Conservation (phyloP, 2,329 filamentous ascomycete genomes). For the Endocalyx cinctus region DNA sequence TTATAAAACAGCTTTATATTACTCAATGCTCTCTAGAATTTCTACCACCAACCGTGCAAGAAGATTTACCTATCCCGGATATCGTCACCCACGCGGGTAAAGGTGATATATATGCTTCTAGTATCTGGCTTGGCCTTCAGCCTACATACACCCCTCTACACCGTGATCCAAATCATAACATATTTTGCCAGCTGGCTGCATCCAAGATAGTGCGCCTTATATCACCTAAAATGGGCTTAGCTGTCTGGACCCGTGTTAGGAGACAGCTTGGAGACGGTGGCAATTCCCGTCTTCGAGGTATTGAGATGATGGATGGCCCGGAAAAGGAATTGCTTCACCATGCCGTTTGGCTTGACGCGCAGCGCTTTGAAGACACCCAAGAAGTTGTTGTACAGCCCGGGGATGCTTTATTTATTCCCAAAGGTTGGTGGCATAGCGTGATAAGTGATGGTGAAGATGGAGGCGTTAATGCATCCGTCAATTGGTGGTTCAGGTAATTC, state of each 20-base stretch:
- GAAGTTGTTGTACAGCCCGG: slow-evolving; percentile 59
- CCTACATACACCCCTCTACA: slow-evolving; percentile 90
- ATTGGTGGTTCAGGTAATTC: slow-evolving; percentile 79
- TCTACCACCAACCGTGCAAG: slow-evolving; percentile 57
- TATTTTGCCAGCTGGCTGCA: slow-evolving; percentile 79
- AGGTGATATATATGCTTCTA: slow-evolving; percentile 82
- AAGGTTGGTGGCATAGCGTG: slow-evolving; percentile 85
- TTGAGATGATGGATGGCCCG: slow-evolving; percentile 85
- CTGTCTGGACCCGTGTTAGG: slow-evolving; percentile 56
- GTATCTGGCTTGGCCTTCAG: slow-evolving; percentile 81
- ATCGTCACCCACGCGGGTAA: slow-evolving; percentile 60
- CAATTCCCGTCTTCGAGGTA: slow-evolving; percentile 58
- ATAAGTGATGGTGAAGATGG: slow-evolving; percentile 50
- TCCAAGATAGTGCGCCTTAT: slow-evolving; percentile 71
- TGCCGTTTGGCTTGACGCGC: slow-evolving; percentile 59
- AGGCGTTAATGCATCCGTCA: slow-evolving; percentile 44
- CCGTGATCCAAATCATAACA: slow-evolving; percentile 87
- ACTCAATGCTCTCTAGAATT: slow-evolving; percentile 72
- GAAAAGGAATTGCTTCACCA: slow-evolving; percentile 64
- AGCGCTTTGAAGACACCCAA: slow-evolving; percentile 26
- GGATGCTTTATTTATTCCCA: slow-evolving; percentile 73
- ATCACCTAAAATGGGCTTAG: slow-evolving; percentile 56
- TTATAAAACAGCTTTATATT: slow-evolving; percentile 63
- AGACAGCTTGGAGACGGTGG: slow-evolving; percentile 31
- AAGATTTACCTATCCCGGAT: slow-evolving; percentile 64